Base-by-base conservation (phyloP, 352 stramenopile genomes). In the Hyaloperonospora arabidopsidis region DNA sequence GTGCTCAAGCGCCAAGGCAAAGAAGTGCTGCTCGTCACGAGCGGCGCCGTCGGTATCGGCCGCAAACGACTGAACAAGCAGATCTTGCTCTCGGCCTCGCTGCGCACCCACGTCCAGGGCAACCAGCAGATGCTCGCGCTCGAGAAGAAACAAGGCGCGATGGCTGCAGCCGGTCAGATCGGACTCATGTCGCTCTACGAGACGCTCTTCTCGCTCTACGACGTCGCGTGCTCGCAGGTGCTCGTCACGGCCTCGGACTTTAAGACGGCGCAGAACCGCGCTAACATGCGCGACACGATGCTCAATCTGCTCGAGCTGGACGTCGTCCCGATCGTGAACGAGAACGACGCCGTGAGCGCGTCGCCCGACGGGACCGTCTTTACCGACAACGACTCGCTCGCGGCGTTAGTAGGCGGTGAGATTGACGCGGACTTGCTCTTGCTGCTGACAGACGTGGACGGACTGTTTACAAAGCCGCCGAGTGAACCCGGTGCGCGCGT, bases 151-250 rank as follows among this genome's bases (percentile, higher is more conserved):
- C 86, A 93, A 48, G 77, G 80, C 46, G 75, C 79, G 8, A 93
- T 89, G 79, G 83, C 83, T 0, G 95, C 95, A 0, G 95, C 95
- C 19, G 95, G 95, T 18, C 95, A 98, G 68, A 97, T 98, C 51
- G 94, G 96, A 36, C 87, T 98, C 68, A 98, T 98, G 95, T 97
- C 94, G 61, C 77, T 98, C 28, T 98, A 98, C 68, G 89, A 95
- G 59, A 97, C 86, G 57, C 84, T 98, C 22, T 98, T 98, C 66
- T 86, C 77, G 54, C 84, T 97, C 45, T 96, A 95, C 60, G 92
- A 98, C 60, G 79, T 98, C 32, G 84, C 93, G 2, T 95, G 93
- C 54, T 98, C 92, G 12, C 95, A 98, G 62, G 70, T 93, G 38
- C 74, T 93, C 21, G 83, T 91, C 36, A 91, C 83, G 19, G 83